Base-by-base conservation (phyloP, 495 filamentous ascomycete species). In the Penicillium cosmopolitanum region DNA sequence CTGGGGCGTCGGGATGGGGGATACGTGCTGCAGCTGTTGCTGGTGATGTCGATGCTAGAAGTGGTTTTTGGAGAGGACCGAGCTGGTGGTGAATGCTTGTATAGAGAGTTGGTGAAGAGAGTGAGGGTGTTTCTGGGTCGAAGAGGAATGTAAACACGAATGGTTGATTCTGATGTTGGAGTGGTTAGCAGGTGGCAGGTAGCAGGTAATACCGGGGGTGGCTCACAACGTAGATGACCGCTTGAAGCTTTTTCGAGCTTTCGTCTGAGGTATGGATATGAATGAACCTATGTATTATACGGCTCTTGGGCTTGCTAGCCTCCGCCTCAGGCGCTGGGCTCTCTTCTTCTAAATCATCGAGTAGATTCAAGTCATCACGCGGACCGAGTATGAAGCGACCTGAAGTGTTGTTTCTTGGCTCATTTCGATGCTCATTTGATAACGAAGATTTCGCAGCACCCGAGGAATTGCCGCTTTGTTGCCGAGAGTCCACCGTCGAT, bases 111-210 rank as follows among this genome's bases (percentile, higher is more conserved):
- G 88, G 80, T 47, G 84, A 84, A 15, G 84, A 77, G 7, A 97
- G 79, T 19, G 87, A 80, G 36, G 84, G 80, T 1, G 92, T 89
- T 40, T 78, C 76, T 12, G 86, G 81, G 48, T 89, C 82, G 75
- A 98, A 97, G 15, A 98, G 80, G 64, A 98, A 91, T 5, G 91
- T 87, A 72, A 92, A 97, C 55, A 97, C 89, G 74, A 98, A 97
- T 3, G 95, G 95, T 67, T 84, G 85, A 64, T 91, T 87, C 75
- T 80, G 56, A 6, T 12, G 11, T 38, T 55, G 53, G 33, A 54
- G 19, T 54, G 33, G 42, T 51, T 46, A 50, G 28, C 44, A 34
- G 23, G 34, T 31, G 28, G 1, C 28, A 23, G 28, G 28, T 40
- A 13, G 38, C 5, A 40, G 1, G 53, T 21, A 35, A 2, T 13